A percentile compares a stretch with the other conserved stretches of the same genome.
Conservation (phyloP, 2,329 filamentous ascomycete genomes). For the Pleoardoris graminearum region DNA sequence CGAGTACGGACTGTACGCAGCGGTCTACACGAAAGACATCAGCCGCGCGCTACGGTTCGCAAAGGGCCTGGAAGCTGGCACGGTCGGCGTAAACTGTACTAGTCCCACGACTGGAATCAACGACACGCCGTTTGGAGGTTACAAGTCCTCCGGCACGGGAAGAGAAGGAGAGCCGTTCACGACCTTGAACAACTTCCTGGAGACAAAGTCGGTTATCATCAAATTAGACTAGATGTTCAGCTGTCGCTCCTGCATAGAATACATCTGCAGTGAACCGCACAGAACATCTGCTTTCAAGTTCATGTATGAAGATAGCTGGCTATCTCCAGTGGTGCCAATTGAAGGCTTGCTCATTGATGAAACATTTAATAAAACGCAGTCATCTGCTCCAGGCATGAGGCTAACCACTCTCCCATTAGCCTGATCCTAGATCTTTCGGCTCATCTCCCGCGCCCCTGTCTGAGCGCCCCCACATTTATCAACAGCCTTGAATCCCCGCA, state of each 20-base stretch:
- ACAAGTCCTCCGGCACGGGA: slow-evolving; percentile 43
- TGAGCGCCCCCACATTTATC: slow-evolving; percentile 25
- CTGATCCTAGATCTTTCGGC: background rate
- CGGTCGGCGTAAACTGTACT: slow-evolving; percentile 48
- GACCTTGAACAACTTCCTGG: slow-evolving; percentile 39
- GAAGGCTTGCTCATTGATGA: background rate
- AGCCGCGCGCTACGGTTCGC: slow-evolving; percentile 45
- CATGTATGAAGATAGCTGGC: background rate
- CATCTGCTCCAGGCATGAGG: background rate
- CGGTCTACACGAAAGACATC: slow-evolving; percentile 70
- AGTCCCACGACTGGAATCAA: slow-evolving; percentile 29
- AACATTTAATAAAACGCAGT: background rate
- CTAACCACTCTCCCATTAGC: slow-evolving; percentile 9
- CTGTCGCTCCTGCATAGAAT: background rate
- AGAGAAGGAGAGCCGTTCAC: slow-evolving; percentile 40
- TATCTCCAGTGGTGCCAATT: no score
- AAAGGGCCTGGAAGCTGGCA: slow-evolving; percentile 47
- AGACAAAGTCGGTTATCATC: slow-evolving; percentile 41
- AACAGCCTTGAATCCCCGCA: slow-evolving; percentile 18
- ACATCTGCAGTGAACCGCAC: background rate
- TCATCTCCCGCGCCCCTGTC: slow-evolving; percentile 14
- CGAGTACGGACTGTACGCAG: slow-evolving; percentile 82
- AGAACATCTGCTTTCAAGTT: background rate
- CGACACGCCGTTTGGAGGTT: slow-evolving; percentile 50
- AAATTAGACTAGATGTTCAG: slow-evolving; percentile 22